Base-by-base conservation (phyloP, 108 stramenopile species). In the Nitzschia palea region DNA sequence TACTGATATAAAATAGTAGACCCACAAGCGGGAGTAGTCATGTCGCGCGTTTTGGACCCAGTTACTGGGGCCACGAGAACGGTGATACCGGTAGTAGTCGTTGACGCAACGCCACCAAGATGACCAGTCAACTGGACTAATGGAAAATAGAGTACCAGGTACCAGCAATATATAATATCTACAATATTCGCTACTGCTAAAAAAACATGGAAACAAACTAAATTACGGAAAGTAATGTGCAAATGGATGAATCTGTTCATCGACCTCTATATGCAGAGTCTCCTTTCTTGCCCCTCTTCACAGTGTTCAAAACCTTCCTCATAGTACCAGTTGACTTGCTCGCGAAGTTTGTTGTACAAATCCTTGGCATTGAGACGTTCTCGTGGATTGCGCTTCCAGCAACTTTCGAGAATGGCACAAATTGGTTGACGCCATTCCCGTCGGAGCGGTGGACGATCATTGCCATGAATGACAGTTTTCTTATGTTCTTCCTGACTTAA, bases 401-500 rank as follows among this genome's bases (percentile, higher is more conserved):
- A 76, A 22, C 50, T 68, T 35, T 76, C 61, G 12, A 80, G 45
- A 3, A 80, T 53, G 22, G 33, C 15, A 3, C 51, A 36, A 53
- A 74, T 66, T 34, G 25, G 52, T 0, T 64, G 65, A 32, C 40
- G 48, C 79, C 79, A 80, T 18, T 70, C 65, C 14, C 34, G 30
- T 31, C 67, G 64, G 34, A 80, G 34, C 10, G 65, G 62, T 2
- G 73, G 76, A 36, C 84, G 68, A 2, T 80, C 74, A 43, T 62
- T 47, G 27, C 62, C 40, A 17, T 73, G 51, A 30, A 85, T 72
- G 2, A 77, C 79, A 9, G 31, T 56, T 31, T 78, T 66, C 10
- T 63, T 55, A 43, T 80, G 79, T 42, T 78, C 80, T 25, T 80
- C 80, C 26, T 65, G 57, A n/a, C 66, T 63, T 55, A 85, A 18